Evolutionary conservation across 352 stramenopile species (phyloP).

Genomic region (Phytophthora sp.): DNA sequence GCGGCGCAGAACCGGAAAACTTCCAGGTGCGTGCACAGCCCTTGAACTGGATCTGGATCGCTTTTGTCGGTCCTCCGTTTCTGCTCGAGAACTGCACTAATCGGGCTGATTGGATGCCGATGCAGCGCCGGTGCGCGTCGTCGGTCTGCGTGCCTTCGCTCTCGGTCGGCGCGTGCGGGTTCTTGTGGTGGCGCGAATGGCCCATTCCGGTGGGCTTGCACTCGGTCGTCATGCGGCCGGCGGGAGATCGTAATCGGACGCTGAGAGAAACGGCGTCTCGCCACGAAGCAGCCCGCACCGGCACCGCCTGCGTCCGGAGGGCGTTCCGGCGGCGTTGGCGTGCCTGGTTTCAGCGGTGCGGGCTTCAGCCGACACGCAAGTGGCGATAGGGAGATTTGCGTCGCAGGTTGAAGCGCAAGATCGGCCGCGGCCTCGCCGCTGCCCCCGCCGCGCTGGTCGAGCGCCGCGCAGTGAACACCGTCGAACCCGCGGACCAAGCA

Average conservation of each 20-base stretch:
- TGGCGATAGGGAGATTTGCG: slow-evolving; percentile 28
- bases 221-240: not conserved
- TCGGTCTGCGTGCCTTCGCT: not conserved
- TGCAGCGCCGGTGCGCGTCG: slow-evolving; percentile 18
- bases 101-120: slow-evolving; percentile 37
- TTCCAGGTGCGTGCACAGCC: slow-evolving; percentile 7
- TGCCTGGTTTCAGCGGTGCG: slow-evolving; percentile 19
- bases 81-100: slow-evolving; percentile 11
- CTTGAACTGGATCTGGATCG: not conserved
- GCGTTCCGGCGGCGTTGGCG: not conserved
- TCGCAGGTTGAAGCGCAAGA: slow-evolving; percentile 40
- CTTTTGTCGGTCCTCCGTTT: slow-evolving; percentile 5
- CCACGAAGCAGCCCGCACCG: slow-evolving; percentile 4
- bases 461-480: not conserved
- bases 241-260: not conserved
- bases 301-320: not conserved
- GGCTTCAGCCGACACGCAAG: slow-evolving; percentile 32
- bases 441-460: not conserved
- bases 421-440: not conserved
- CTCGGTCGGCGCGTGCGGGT: not conserved
- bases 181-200: slow-evolving; percentile 1
- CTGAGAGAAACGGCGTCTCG: not conserved
- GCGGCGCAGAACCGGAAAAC: slow-evolving; percentile 4
- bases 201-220: slow-evolving; percentile 18
- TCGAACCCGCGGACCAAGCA: slow-evolving; percentile 20